Evolutionary conservation across 2,329 filamentous ascomycete species (phyloP), one percentile per base, ranked within the genome.

Genomic region (Phialocephala sp.): DNA sequence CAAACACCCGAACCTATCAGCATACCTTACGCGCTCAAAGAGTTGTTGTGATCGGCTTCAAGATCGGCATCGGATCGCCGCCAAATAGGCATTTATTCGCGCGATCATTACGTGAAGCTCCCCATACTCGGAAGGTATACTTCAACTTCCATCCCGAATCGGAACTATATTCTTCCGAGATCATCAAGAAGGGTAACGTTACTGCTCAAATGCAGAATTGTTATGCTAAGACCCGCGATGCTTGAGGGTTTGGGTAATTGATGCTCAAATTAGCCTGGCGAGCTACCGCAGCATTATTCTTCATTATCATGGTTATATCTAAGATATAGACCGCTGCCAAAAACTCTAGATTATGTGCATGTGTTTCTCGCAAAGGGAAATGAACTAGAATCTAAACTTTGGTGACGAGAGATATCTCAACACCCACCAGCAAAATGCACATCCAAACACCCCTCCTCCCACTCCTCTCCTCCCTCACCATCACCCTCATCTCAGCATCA

Each of bases 231-330:
- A 20, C 43, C 43, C 18, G 43, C 15, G n/a, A 45, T 45, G 43
- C 43, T n/a, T 20, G 15, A 45, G 43, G 43, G 43, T n/a, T 45
- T 45, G 43, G 43, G n/a, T 45, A 45, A 45, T 45, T 45, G n/a
- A 20, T 18, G 43, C 3, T 41, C 4, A 12, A 20, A 45, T 45
- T 45, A 45, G 43, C 43, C 14, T 45, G n/a, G 15, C 43, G 43
- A 45, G 43, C 43, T 45, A 9, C 43, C 8, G 43, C 43, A 45
- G 43, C 15, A 45, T 4, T 45, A 18, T 45, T 45, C n/a, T 3
- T 45, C n/a, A 9, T 20, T 14, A 45, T 45, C n/a, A 11, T 18
- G 15, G 2, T 45, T 41, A 43, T 43, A 12, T n/a, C 43, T 3
- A 20, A 20, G 4, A 18, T 45, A 45, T 45, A 18, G 2, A 45